A percentile compares a stretch with the other conserved stretches of the same genome.
phyloP scores from a whole-genome alignment of 2,329 filamentous ascomycete species.

The Hypomyces perniciosus region DNA sequence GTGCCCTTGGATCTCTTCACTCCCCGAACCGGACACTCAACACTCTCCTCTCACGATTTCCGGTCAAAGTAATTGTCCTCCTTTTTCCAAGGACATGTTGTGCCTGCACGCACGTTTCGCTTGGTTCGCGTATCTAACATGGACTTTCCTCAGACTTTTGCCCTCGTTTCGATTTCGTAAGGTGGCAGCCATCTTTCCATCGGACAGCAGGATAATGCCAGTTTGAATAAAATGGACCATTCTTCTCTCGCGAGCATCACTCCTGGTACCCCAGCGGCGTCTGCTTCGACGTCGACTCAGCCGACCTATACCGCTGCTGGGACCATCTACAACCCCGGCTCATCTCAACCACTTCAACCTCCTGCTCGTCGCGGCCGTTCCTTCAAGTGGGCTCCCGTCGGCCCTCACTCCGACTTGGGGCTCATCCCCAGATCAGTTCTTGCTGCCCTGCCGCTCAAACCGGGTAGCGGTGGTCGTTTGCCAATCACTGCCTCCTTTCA shows the following conservation, averaged over 20 bases:
- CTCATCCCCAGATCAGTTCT: slow-evolving; percentile 33
- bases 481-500: slow-evolving; percentile 18
- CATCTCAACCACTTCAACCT: slow-evolving; percentile 42
- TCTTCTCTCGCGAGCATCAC: slow-evolving; percentile 21
- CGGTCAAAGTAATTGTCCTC: neutral
- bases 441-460: slow-evolving; percentile 29
- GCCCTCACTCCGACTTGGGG: slow-evolving; percentile 25
- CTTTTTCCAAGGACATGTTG: neutral
- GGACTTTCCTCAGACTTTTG: slow-evolving; percentile 20
- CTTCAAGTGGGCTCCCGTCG: slow-evolving; percentile 33
- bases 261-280: slow-evolving; percentile 18
- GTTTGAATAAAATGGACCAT: slow-evolving; percentile 25
- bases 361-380: slow-evolving; percentile 46
- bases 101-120: neutral
- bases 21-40: too few species aligned
- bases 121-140: slow-evolving; percentile 21
- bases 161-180: neutral
- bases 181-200: slow-evolving; percentile 1
- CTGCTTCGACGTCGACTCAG: slow-evolving; percentile 22
- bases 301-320: slow-evolving; percentile 50
- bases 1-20: too few species aligned
- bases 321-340: slow-evolving; percentile 47
- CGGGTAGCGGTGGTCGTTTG: slow-evolving; percentile 7
- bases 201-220: slow-evolving; percentile 16
- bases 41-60: neutral